These are phyloP conservation scores for Przewalskia tangutica DNA, from an alignment of 257 asterid genomes.

Conservation along the genomic window DNA sequence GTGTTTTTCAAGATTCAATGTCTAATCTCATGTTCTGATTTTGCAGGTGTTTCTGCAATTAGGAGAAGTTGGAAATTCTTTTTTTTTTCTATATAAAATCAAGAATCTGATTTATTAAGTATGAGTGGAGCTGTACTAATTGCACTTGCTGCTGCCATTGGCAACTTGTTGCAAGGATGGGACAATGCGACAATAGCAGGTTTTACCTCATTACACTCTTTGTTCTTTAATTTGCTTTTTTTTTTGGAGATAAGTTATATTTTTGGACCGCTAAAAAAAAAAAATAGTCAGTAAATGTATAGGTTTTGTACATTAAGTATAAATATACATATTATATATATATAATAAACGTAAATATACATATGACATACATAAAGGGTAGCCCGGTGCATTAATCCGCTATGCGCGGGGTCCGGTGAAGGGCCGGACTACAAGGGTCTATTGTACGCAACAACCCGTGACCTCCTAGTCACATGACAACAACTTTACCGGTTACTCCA, in stretches of 20 bases:
- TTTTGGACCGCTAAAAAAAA: no score
- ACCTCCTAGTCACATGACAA: no score
- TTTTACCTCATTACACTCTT: slow-evolving; percentile 3
- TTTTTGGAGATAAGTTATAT: not conserved
- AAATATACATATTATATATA: no score
- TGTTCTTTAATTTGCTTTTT: not conserved
- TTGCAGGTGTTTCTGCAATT: not conserved
- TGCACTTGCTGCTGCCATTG: slow-evolving; percentile 87
- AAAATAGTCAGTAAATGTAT: no score
- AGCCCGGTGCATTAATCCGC: no score
- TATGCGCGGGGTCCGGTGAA: no score
- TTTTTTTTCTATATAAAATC: slow-evolving; percentile 2
- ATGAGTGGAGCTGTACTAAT: slow-evolving; percentile 84
- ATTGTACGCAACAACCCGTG: no score
- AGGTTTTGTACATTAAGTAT: no score
- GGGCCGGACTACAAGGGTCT: no score
- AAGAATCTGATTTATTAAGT: slow-evolving; percentile 6
- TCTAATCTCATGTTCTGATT: not conserved
- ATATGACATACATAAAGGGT: no score
- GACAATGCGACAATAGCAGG: slow-evolving; percentile 99
- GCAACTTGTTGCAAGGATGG: slow-evolving; percentile 96
- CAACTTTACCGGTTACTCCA: no score
- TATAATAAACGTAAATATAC: no score
- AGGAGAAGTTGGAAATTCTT: not conserved
- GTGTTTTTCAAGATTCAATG: not conserved